phyloP scores from a whole-genome alignment of 1,284 basidiomycete species.

The Trichosporon sp. region DNA sequence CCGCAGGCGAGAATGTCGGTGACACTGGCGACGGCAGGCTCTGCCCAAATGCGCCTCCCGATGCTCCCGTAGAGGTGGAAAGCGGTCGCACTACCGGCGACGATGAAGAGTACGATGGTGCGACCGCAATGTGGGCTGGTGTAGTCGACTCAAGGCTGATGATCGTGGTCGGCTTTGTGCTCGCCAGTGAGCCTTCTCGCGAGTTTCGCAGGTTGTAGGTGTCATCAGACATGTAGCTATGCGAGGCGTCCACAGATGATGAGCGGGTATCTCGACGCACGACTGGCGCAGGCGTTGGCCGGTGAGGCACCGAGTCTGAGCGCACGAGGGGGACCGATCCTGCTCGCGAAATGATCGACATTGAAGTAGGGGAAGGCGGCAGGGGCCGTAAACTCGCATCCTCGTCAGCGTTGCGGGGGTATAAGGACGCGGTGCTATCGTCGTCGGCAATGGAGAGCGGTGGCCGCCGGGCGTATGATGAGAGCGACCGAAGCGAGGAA shows the following conservation, averaged over 20 bases:
- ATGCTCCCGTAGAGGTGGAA: conserved; percentile 8
- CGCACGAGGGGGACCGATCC: conserved; percentile 12
- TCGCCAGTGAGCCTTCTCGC: conserved; percentile 52
- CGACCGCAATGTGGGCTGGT: conserved; percentile 72
- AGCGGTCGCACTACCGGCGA: conserved; percentile 9
- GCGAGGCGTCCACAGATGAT: conserved; percentile 9
- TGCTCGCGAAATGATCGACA: conserved; percentile 29
- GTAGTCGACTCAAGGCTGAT: conserved; percentile 71
- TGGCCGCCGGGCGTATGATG: conserved; percentile 14
- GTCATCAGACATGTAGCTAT: conserved; percentile 21
- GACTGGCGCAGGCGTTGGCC: neutral
- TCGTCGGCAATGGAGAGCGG: conserved; percentile 21
- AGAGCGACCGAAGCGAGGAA: conserved; percentile 24
- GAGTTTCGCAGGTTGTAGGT: conserved; percentile 1
- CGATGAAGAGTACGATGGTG: conserved; percentile 4
- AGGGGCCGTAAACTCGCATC: conserved; percentile 80
- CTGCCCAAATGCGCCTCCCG: neutral
- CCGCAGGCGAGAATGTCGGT: conserved; percentile 8
- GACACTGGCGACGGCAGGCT: conserved; percentile 13
- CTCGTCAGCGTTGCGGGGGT: conserved; percentile 66
- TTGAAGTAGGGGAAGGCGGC: conserved; percentile 69
- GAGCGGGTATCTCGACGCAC: conserved; percentile 10
- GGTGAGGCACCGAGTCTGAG: conserved; percentile 11
- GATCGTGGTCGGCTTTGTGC: conserved; percentile 91
- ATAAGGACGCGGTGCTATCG: conserved; percentile 6